phyloP scores from a whole-genome alignment of 2,329 filamentous ascomycete genomes.

The Claviceps sp. region DNA sequence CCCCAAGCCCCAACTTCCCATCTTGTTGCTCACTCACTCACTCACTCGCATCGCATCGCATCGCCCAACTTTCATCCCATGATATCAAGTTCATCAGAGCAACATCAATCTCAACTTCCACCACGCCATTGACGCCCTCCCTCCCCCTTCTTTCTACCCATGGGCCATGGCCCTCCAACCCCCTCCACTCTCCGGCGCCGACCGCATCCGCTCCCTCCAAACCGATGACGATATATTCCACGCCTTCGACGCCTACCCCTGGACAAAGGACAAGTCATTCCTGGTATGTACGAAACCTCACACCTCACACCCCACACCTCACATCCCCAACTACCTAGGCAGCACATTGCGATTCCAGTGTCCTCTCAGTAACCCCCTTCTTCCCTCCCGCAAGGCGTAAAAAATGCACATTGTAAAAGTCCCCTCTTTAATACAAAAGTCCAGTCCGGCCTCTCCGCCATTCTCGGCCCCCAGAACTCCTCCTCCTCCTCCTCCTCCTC shows the following conservation, averaged over 20 bases:
- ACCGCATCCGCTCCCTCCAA: conserved; percentile 25
- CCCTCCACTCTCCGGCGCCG: conserved; percentile 10
- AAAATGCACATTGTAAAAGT: background rate
- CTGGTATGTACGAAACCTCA: conserved; percentile 31
- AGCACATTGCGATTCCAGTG: background rate
- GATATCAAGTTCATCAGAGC: background rate
- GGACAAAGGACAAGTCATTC: conserved; percentile 55
- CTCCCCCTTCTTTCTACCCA: background rate
- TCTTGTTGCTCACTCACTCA: background rate
- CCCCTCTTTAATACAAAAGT: background rate
- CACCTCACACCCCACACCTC: background rate
- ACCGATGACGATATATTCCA: conserved; percentile 35
- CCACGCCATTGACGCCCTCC: background rate
- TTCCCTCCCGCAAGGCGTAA: background rate
- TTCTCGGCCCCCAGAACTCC: conserved; percentile 40
- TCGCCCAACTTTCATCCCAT: background rate
- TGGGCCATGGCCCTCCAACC: background rate
- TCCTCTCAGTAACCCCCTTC: background rate
- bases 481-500: conserved; percentile 8
- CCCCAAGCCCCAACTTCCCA: background rate
- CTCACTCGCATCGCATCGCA: background rate
- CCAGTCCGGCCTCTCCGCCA: conserved; percentile 48
- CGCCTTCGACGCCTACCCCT: conserved; percentile 53
- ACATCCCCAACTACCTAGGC: background rate
- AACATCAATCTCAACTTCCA: background rate